A percentile compares a stretch with the other conserved stretches of the same genome.
Conservation (phyloP, 2,329 filamentous ascomycete species). For the Macrophomina pseudophaseolina region DNA sequence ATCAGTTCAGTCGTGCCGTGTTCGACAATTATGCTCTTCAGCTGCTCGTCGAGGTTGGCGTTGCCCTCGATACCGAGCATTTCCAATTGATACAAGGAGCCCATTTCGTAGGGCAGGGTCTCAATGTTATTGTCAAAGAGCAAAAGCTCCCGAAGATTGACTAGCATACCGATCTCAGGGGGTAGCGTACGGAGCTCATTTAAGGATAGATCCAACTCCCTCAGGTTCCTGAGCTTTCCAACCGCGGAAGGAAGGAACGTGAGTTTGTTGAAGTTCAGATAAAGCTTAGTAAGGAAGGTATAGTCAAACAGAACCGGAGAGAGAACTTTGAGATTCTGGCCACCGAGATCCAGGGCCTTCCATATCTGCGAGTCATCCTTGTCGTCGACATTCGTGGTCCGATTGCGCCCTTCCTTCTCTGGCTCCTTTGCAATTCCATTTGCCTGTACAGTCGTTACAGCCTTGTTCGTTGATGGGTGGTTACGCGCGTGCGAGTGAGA, state of each 20-base stretch:
- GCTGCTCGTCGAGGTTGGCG: conserved; percentile 73
- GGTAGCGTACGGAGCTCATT: conserved; percentile 85
- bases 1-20: conserved; percentile 87
- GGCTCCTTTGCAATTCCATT: conserved; percentile 56
- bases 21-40: conserved; percentile 84
- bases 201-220: conserved; percentile 83
- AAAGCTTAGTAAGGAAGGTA: conserved; percentile 86
- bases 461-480: conserved; percentile 73
- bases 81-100: conserved; percentile 85
- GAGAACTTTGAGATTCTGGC: conserved; percentile 88
- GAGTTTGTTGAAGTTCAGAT: conserved; percentile 92
- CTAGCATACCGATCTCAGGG: conserved; percentile 94
- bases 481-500: conserved; percentile 76
- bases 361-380: conserved; percentile 71
- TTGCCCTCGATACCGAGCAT: conserved; percentile 93
- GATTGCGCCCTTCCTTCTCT: conserved; percentile 65
- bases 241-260: conserved; percentile 78
- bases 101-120: conserved; percentile 82
- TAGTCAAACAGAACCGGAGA: conserved; percentile 82
- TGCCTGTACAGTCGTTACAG: conserved; percentile 60
- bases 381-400: conserved; percentile 65
- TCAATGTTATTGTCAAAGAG: conserved; percentile 90
- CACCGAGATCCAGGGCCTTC: conserved; percentile 92
- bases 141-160: conserved; percentile 82
- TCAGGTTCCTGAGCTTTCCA: conserved; percentile 79